Evolutionary conservation across 805 yeast species (phyloP).

Genomic region (Candida chauliodis): DNA sequence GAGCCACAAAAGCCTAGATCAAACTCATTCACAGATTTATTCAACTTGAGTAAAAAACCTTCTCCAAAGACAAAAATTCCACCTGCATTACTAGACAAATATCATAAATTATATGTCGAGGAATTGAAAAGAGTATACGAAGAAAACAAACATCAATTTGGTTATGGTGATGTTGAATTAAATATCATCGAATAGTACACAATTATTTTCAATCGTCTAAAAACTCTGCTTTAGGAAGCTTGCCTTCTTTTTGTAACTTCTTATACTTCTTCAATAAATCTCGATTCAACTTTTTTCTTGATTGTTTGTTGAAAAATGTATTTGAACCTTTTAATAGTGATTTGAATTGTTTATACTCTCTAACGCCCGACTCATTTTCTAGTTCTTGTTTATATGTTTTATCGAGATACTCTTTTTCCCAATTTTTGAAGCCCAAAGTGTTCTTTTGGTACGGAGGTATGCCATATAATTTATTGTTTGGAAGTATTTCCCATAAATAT

Average conservation of each 20-base stretch:
- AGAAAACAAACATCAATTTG: slow-evolving; percentile 57
- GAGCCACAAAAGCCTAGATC: slow-evolving; percentile 16
- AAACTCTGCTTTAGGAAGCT: slow-evolving; percentile 10
- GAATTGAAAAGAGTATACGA: slow-evolving; percentile 63
- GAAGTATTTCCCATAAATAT: slow-evolving; percentile 37
- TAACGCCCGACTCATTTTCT: slow-evolving; percentile 18
- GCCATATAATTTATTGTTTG: slow-evolving; percentile 31
- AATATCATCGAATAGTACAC: slow-evolving; percentile 24
- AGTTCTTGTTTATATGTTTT: slow-evolving; percentile 17
- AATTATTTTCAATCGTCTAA: not conserved
- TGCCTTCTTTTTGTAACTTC: slow-evolving; percentile 25
- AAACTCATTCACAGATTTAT: slow-evolving; percentile 28
- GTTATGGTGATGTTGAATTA: slow-evolving; percentile 47
- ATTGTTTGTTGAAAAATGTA: slow-evolving; percentile 18
- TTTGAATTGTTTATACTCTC: slow-evolving; percentile 21
- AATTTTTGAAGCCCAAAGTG: slow-evolving; percentile 28
- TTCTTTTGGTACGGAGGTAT: slow-evolving; percentile 31
- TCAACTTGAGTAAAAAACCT: slow-evolving; percentile 18
- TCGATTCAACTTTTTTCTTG: slow-evolving; percentile 34
- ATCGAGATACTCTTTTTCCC: slow-evolving; percentile 29
- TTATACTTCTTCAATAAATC: slow-evolving; percentile 30
- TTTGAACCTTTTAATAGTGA: slow-evolving; percentile 18
- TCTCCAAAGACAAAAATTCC: slow-evolving; percentile 29
- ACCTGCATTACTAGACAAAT: slow-evolving; percentile 52
- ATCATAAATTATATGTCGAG: slow-evolving; percentile 67